Percentiles rank a stretch among this genome's conserved stretches.
Conservation (phyloP, 1,139 yeast species). For the Candida smagusa region DNA sequence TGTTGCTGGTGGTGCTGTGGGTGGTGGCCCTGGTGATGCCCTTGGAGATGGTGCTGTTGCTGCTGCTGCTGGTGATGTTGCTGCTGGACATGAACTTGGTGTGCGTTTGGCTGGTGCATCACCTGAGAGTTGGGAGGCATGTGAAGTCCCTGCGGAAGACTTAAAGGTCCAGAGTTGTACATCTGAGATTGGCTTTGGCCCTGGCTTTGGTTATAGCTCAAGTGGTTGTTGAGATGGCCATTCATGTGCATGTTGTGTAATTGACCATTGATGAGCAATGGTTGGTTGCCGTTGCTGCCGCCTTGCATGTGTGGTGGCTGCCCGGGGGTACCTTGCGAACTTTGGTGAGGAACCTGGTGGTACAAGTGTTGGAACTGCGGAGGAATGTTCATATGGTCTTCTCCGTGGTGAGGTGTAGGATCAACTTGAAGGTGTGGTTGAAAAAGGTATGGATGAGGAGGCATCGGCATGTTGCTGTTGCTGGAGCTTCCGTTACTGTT, state of each 20-base stretch:
- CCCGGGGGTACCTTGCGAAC: conserved; percentile 5
- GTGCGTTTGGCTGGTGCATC: conserved; percentile 3
- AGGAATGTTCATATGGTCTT: conserved; percentile 7
- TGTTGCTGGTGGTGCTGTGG: conserved; percentile 9
- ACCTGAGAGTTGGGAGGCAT: not conserved
- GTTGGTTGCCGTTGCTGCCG: conserved; percentile 1
- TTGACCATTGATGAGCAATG: conserved; percentile 7
- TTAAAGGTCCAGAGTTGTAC: conserved; percentile 4
- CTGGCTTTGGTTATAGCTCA: conserved; percentile 5
- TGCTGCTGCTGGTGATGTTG: conserved; percentile 6
- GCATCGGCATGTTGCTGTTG: conserved; percentile 5
- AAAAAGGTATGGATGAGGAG: conserved; percentile 11
- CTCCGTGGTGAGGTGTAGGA: conserved; percentile 5
- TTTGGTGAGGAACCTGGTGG: conserved; percentile 3
- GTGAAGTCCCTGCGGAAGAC: conserved; percentile 2
- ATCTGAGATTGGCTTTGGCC: conserved; percentile 3
- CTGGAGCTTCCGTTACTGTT: not conserved
- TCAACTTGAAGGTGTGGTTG: conserved; percentile 10
- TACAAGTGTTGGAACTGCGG: conserved; percentile 10
- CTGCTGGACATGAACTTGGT: conserved; percentile 5
- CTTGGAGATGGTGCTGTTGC: conserved; percentile 8
- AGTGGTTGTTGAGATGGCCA: conserved; percentile 7
- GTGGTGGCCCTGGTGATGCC: conserved; percentile 15
- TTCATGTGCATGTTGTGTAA: conserved; percentile 8
- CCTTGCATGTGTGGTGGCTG: conserved; percentile 4